Evolutionary conservation across 257 asterid species (phyloP), one percentile per base, ranked within the genome.

Genomic region (Solanum tarapatanum): DNA sequence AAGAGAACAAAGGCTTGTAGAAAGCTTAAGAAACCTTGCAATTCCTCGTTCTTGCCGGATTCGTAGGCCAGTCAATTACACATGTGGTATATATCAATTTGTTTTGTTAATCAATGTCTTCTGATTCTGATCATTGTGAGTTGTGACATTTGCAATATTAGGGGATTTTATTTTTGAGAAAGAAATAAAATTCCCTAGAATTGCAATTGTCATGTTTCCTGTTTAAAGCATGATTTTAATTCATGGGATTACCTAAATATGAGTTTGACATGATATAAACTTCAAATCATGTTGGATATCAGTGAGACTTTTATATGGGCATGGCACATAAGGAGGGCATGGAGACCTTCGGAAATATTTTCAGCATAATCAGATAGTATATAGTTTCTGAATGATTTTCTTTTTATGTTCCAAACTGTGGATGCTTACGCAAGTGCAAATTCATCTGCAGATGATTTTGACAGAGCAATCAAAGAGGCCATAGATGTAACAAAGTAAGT

Each of bases 401-500:
- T 82, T 74, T 48, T 41, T 14, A 24, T 86, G 32, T 45, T 77
- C 26, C 83, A 43, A 66, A 37, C 62, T 28, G 83, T 28, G 86
- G 84, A 45, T 51, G 68, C 77, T 45, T 60, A 83, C 10, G 36
- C 24, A 37, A 76, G 28, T 68, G 79, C 28, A 32, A 87, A 89
- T 37, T 75, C 21, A 69, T 73, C 45, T 93, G 91, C 98, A 96
- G 99, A 94, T 88, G 92, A 91, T 87, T 95, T 90, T 89, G 99
- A 96, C 92, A 94, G 82, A 91, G 94, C 95, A 86, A 96, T 95
- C 86, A 41, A 87, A 10, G 94, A 95, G 91, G 98, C 99, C 74
- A 93, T 94, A 88, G 83, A 91, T 84, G 90, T 88, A 80, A 77
- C 94, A 6, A 94, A 94, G 95, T 93, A 90, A 88, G 98, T 90